A percentile compares a stretch with the other conserved stretches of the same genome.
Evolutionary conservation across 2,329 filamentous ascomycete genomes (phyloP).

Genomic region (Cryphonectria japonica): DNA sequence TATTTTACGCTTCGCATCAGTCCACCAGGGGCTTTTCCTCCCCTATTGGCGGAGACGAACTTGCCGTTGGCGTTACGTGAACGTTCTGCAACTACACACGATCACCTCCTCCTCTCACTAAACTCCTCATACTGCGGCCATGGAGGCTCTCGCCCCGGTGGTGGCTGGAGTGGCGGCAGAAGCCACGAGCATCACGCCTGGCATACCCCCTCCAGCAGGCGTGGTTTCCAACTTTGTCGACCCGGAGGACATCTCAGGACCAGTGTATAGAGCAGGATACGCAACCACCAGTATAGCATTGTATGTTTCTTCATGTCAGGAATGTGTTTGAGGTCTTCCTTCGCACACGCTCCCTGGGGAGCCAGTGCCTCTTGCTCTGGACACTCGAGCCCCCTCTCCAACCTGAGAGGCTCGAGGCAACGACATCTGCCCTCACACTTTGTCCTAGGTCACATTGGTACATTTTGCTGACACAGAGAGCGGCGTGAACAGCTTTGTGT

Average conservation of each 20-base stretch:
- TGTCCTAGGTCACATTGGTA: background rate
- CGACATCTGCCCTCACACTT: background rate
- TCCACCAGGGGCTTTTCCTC: background rate
- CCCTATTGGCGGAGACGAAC: too few relatives aligned
- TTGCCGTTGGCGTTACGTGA: background rate
- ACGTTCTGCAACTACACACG: background rate
- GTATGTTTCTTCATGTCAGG: background rate
- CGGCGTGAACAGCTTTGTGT: background rate
- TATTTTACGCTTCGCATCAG: background rate
- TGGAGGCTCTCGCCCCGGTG: background rate
- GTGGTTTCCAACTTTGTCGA: background rate
- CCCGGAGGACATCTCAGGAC: background rate
- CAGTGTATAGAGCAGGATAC: background rate
- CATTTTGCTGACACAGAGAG: background rate
- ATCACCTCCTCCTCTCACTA: background rate
- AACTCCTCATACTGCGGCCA: background rate
- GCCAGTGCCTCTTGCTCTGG: background rate
- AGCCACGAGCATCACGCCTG: background rate
- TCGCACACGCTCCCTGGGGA: background rate
- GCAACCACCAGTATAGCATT: slow-evolving; percentile 1
- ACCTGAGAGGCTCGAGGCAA: background rate
- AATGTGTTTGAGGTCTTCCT: background rate
- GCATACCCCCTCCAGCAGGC: background rate
- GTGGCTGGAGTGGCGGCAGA: background rate
- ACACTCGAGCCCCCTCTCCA: background rate